phyloP scores from a whole-genome alignment of 371 early-diverging fungal genomes.

The Mortierella sp. region DNA sequence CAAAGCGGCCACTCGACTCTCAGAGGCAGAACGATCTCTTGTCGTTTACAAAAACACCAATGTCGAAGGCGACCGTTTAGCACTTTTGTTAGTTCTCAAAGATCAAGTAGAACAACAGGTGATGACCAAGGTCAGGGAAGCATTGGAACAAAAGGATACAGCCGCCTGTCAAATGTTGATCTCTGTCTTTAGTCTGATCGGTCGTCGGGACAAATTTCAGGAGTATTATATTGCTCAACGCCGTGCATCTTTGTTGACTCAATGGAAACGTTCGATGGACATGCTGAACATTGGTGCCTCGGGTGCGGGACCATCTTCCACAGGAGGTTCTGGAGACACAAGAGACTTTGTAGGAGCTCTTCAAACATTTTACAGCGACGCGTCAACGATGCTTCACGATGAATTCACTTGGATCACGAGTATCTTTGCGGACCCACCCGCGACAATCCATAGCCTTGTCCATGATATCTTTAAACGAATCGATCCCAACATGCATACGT shows the following conservation, averaged over 20 bases:
- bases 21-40: conserved; percentile 74
- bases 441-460: conserved; percentile 62
- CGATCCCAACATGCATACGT: conserved; percentile 63
- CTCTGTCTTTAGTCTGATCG: conserved; percentile 66
- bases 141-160: conserved; percentile 65
- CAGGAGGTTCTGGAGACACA: conserved; percentile 9
- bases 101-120: conserved; percentile 66
- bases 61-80: conserved; percentile 69
- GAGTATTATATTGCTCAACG: conserved; percentile 65
- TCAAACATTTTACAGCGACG: conserved; percentile 60
- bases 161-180: conserved; percentile 62
- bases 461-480: conserved; percentile 64
- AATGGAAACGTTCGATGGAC: conserved; percentile 55
- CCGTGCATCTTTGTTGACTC: conserved; percentile 53
- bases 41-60: conserved; percentile 72
- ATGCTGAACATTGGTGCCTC: conserved; percentile 4
- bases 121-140: conserved; percentile 59
- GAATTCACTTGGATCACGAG: conserved; percentile 73
- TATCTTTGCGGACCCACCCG: conserved; percentile 66
- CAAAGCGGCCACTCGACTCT: conserved; percentile 67
- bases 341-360: conserved; percentile 56
- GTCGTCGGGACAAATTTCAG: conserved; percentile 65
- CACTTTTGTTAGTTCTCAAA: conserved; percentile 61
- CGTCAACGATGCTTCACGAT: conserved; percentile 60
- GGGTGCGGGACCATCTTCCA: background rate